Evolutionary conservation across 371 early-diverging fungal species (phyloP).

Genomic region (Zopfochytrium polystomum): DNA sequence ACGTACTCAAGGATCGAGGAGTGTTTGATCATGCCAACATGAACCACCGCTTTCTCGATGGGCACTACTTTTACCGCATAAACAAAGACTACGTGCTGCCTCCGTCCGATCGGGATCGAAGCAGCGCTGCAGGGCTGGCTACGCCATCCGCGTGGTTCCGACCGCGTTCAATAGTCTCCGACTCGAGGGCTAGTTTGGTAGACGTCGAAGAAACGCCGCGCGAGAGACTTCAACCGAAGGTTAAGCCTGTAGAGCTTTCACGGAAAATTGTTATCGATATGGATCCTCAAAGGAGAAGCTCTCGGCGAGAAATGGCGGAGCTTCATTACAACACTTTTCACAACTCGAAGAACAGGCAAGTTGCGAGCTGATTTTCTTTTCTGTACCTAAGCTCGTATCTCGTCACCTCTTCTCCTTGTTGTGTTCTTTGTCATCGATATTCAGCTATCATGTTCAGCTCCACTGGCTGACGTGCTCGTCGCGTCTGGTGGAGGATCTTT

Average conservation of each 20-base stretch:
- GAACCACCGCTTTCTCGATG: conserved; percentile 80
- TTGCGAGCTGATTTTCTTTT: too few species aligned
- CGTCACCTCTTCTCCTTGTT: not conserved
- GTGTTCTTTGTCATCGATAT: not conserved
- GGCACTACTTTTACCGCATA: conserved; percentile 86
- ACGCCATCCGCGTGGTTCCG: too few species aligned
- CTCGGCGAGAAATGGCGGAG: conserved; percentile 77
- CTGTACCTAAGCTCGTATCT: too few species aligned
- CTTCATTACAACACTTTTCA: conserved; percentile 89
- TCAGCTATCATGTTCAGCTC: conserved; percentile 81
- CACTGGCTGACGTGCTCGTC: conserved; percentile 96
- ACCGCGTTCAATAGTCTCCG: too few species aligned
- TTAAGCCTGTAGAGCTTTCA: conserved; percentile 45
- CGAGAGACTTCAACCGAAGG: conserved; percentile 1
- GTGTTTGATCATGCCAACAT: conserved; percentile 75
- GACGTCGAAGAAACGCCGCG: too few species aligned
- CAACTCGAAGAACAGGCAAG: conserved; percentile 69
- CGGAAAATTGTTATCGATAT: conserved; percentile 71
- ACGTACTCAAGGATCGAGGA: conserved; percentile 68
- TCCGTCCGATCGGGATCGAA: too few species aligned
- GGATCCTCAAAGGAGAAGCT: conserved; percentile 68
- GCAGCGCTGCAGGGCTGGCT: too few species aligned
- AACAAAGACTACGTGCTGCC: conserved; percentile 10
- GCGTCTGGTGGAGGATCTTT: conserved; percentile 80
- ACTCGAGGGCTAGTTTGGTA: too few species aligned